These are phyloP conservation scores for Corylus avellana DNA, from an alignment of 306 rosid species.

Conservation along the genomic window DNA sequence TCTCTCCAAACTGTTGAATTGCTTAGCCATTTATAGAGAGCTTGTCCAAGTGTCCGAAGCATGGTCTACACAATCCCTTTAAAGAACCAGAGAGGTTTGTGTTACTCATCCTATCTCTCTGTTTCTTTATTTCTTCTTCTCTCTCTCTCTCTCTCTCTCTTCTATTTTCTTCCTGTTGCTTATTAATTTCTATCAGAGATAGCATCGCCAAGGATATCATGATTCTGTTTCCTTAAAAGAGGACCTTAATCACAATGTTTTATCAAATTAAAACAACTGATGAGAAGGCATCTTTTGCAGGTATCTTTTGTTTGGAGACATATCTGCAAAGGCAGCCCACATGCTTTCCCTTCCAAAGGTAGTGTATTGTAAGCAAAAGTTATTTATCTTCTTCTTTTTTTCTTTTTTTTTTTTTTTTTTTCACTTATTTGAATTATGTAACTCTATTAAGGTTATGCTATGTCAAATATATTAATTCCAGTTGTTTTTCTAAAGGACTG, in stretches of 20 bases:
- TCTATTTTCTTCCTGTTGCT: not conserved
- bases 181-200: not conserved
- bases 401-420: not conserved
- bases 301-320: slow-evolving; percentile 80
- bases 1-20: slow-evolving; percentile 24
- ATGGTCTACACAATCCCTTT: slow-evolving; percentile 94
- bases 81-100: slow-evolving; percentile 92
- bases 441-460: not conserved
- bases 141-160: not conserved
- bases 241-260: not conserved
- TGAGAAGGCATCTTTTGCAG: slow-evolving; percentile 41
- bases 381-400: not conserved
- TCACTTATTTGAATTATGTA: slow-evolving; percentile 5
- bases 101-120: slow-evolving; percentile 19
- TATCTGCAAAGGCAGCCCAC: slow-evolving; percentile 87
- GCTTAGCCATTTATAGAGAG: slow-evolving; percentile 82
- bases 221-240: not conserved
- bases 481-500: not conserved
- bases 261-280: not conserved
- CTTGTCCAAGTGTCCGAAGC: slow-evolving; percentile 88
- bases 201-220: not conserved
- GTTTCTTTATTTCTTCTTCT: too few relatives aligned
- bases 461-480: not conserved
- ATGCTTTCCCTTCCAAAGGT: slow-evolving; percentile 89
- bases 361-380: slow-evolving; percentile 17